Base-by-base conservation (phyloP, 2,329 filamentous ascomycete genomes). In the Colletotrichum cordylinicola region DNA sequence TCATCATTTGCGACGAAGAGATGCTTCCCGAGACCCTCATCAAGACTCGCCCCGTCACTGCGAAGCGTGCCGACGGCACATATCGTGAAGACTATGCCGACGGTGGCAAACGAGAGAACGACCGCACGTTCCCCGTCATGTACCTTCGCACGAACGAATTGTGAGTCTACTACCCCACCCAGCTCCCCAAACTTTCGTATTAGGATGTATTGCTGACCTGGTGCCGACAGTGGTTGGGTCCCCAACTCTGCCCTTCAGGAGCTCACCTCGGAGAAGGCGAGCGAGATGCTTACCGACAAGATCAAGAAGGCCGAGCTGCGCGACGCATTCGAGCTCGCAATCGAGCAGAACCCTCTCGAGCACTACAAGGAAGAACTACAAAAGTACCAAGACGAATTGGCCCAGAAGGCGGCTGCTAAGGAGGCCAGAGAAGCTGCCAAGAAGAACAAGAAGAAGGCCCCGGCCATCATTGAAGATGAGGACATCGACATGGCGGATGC, bases 81-180 rank as follows among this genome's bases (percentile, higher is more conserved):
- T 98, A 97, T 84, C 93, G 95, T 70, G 95, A 96, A 75, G 94
- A 96, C 78, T 98, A 95, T 82, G 92, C 93, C 55, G 96, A 98
- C 80, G 96, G 94, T 76, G 96, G 95, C 80, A 97, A 97, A 88
- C 94, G 96, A 79, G 93, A 91, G 56, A 91, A 93, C 77, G 96
- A 98, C 85, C 92, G 96, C 78, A 96, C 94, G 35, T 98, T 96
- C 83, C 95, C 96, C 7, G 93, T 98, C 82, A 98, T 98, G 96
- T 98, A 98, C 84, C 88, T 98, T 67, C 90, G 92, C 78, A 98
- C 96, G 48, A 98, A 98, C 82, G 96, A 98, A 89, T 98, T 99
- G 97, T 99, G 87, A 92, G 96, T 92, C 16, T 13, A 56, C 33
- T 31, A 33, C 48, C 31, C 27, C 67, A n/a, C 33, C 39, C 29